Conservation (phyloP, 768 basidiomycete species). For the Lepiota brunneoincarnata region DNA sequence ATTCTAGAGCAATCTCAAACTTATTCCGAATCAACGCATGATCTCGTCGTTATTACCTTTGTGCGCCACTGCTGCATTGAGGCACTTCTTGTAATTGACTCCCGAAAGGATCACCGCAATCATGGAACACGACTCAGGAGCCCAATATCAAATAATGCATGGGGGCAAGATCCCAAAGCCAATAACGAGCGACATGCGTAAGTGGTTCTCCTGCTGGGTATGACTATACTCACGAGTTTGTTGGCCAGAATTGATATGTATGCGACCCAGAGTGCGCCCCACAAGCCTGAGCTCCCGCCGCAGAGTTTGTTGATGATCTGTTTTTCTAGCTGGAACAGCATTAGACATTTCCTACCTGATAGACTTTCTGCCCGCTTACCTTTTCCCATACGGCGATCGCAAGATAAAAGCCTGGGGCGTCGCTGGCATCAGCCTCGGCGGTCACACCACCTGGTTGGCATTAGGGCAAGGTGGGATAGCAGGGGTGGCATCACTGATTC, state of each 20-base stretch:
- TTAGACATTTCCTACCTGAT: slow-evolving; percentile 79
- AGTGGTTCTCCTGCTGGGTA: slow-evolving; percentile 17
- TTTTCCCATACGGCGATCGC: slow-evolving; percentile 68
- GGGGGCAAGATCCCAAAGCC: slow-evolving; percentile 25
- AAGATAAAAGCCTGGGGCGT: slow-evolving; percentile 66
- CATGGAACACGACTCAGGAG: slow-evolving; percentile 38
- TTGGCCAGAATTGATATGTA: slow-evolving; percentile 44
- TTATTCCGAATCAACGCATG: neutral
- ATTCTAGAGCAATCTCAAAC: slow-evolving; percentile 21
- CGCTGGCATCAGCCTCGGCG: slow-evolving; percentile 78
- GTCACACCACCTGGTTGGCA: slow-evolving; percentile 78
- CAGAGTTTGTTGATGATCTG: neutral
- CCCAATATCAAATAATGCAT: slow-evolving; percentile 32
- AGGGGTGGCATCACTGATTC: neutral
- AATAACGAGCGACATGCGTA: slow-evolving; percentile 41
- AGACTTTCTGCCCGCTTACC: slow-evolving; percentile 70
- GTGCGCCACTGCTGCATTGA: slow-evolving; percentile 21
- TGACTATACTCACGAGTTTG: neutral
- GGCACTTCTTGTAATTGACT: neutral
- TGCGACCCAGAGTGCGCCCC: slow-evolving; percentile 35
- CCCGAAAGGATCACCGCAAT: slow-evolving; percentile 43
- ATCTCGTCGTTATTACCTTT: slow-evolving; percentile 37
- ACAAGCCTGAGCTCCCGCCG: slow-evolving; percentile 10
- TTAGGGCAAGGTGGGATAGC: slow-evolving; percentile 41
- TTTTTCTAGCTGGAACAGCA: slow-evolving; percentile 52